Evolutionary conservation across 2,329 filamentous ascomycete genomes (phyloP).

Genomic region (Diaporthe citriasiana): DNA sequence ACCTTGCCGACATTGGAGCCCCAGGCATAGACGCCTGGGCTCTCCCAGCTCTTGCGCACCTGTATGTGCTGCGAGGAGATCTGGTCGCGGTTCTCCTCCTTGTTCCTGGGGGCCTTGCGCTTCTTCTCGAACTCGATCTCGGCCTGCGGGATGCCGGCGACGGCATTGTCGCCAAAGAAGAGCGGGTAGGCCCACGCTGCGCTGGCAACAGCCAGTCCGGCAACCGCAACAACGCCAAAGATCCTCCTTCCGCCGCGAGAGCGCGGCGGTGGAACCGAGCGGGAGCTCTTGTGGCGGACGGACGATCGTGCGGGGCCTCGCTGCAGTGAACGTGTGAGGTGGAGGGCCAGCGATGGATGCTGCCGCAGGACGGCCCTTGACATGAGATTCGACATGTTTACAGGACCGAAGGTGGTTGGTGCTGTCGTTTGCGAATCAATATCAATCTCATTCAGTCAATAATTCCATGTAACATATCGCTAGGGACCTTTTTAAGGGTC

Average conservation of each 20-base stretch:
- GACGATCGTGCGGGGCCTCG: conserved; percentile 23
- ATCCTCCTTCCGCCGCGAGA: conserved; percentile 21
- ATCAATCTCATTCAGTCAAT: neutral
- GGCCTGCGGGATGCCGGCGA: conserved; percentile 54
- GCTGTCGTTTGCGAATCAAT: conserved; percentile 6
- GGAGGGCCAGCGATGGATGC: conserved; percentile 20
- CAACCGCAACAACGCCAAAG: conserved; percentile 25
- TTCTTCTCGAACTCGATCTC: conserved; percentile 78
- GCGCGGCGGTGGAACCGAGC: conserved; percentile 21
- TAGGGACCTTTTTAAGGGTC: conserved; percentile 10
- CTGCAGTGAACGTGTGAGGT: conserved; percentile 9
- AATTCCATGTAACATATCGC: neutral
- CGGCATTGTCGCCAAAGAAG: conserved; percentile 39
- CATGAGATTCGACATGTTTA: conserved; percentile 35
- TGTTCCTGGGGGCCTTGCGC: conserved; percentile 68
- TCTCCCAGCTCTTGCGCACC: conserved; percentile 84
- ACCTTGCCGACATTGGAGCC: conserved; percentile 88
- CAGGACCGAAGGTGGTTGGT: neutral
- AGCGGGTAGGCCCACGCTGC: conserved; percentile 40
- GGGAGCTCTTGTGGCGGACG: conserved; percentile 36
- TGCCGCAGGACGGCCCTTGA: conserved; percentile 37
- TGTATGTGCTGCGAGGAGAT: conserved; percentile 90
- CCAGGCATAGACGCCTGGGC: conserved; percentile 94
- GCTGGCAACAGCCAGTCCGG: conserved; percentile 19
- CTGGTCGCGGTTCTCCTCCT: conserved; percentile 80